Percentiles rank a stretch among this genome's conserved stretches.
These are phyloP conservation scores for Hyaloscypha variabilis DNA, from an alignment of 495 filamentous ascomycete genomes.

Conservation along the genomic window DNA sequence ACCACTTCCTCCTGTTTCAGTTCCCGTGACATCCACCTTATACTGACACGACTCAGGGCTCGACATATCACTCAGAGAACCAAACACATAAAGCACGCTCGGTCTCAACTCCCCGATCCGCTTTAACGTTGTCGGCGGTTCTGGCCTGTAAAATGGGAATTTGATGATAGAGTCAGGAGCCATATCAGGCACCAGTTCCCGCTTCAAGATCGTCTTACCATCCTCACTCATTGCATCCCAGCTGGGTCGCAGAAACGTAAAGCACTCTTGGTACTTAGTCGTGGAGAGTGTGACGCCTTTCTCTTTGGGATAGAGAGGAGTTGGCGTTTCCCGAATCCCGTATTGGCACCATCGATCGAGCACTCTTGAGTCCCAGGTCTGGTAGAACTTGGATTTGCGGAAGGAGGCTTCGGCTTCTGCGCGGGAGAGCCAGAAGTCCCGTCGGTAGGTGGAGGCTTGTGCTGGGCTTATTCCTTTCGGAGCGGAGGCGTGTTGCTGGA, in stretches of 20 bases:
- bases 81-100: slow-evolving; percentile 84
- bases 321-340: slow-evolving; percentile 67
- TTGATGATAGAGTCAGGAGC: slow-evolving; percentile 29
- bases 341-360: slow-evolving; percentile 65
- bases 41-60: slow-evolving; percentile 47
- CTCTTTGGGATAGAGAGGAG: slow-evolving; percentile 55
- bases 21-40: slow-evolving; percentile 67
- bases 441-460: slow-evolving; percentile 61
- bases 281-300: slow-evolving; percentile 55
- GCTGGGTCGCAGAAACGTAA: slow-evolving; percentile 61
- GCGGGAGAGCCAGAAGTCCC: slow-evolving; percentile 73
- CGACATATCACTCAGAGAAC: slow-evolving; percentile 64
- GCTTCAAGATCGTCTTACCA: slow-evolving; percentile 34
- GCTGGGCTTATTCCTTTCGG: slow-evolving; percentile 35
- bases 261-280: slow-evolving; percentile 63
- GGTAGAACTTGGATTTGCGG: slow-evolving; percentile 61
- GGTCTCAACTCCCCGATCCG: slow-evolving; percentile 73
- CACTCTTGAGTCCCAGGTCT: slow-evolving; percentile 72
- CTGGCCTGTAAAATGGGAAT: slow-evolving; percentile 76
- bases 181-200: slow-evolving; percentile 30
- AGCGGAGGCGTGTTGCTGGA: slow-evolving; percentile 48
- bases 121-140: slow-evolving; percentile 62
- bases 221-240: slow-evolving; percentile 41
- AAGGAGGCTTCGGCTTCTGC: slow-evolving; percentile 63
- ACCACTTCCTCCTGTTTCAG: slow-evolving; percentile 69